Percentiles rank a stretch among this genome's conserved stretches.
These are phyloP conservation scores for Macrophomina tecta DNA, from an alignment of 2,329 filamentous ascomycete genomes.

Conservation along the genomic window DNA sequence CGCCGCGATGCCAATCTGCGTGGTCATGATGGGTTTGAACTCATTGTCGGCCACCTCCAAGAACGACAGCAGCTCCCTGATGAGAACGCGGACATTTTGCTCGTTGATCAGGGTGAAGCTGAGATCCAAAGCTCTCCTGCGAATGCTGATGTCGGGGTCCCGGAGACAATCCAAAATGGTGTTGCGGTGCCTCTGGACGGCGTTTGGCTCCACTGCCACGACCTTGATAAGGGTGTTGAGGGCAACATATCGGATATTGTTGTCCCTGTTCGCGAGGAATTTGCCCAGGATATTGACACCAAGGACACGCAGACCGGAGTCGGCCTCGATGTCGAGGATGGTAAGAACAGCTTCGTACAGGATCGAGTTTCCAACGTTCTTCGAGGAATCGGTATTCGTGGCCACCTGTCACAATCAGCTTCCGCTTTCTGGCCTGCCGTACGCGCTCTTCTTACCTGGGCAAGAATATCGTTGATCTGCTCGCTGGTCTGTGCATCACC, in stretches of 20 bases:
- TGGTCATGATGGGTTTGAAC: conserved; percentile 98
- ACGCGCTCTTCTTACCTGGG: conserved; percentile 61
- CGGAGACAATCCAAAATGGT: conserved; percentile 95
- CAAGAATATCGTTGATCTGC: conserved; percentile 97
- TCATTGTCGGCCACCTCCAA: conserved; percentile 96
- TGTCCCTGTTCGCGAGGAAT: conserved; percentile 97
- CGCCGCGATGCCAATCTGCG: conserved; percentile 94
- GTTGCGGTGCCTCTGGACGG: conserved; percentile 94
- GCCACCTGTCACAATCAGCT: conserved; percentile 65
- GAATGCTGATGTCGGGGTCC: conserved; percentile 97
- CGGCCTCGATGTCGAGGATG: conserved; percentile 96
- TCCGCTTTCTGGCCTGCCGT: background rate
- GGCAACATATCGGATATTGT: conserved; percentile 98
- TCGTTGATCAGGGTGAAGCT: conserved; percentile 99
- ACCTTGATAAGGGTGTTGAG: conserved; percentile 98
- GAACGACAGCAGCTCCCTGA: conserved; percentile 92
- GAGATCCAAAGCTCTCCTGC: conserved; percentile 90
- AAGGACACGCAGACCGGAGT: conserved; percentile 89
- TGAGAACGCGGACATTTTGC: conserved; percentile 89
- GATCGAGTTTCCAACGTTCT: conserved; percentile 98
- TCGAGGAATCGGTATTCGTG: conserved; percentile 96
- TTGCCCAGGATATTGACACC: conserved; percentile 99
- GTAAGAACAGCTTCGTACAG: conserved; percentile 96
- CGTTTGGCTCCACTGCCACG: conserved; percentile 96
- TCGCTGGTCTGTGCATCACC: conserved; percentile 89